These are phyloP conservation scores for Ophiognomonia clavigignenti-juglandacearum DNA, from an alignment of 2,329 filamentous ascomycete genomes.

Conservation along the genomic window DNA sequence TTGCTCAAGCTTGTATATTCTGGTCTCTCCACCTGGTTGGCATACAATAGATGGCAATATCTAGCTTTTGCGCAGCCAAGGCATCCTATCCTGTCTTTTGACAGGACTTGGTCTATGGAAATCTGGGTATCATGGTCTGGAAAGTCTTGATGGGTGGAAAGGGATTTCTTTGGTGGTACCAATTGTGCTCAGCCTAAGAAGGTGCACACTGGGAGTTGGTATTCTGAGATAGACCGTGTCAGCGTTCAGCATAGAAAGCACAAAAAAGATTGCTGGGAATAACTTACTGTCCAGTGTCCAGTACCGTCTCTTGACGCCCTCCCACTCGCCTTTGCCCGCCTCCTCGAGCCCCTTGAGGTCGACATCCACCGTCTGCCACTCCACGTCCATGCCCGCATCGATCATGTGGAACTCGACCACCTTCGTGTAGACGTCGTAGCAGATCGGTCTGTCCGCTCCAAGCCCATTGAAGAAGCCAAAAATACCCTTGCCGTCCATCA, in stretches of 20 bases:
- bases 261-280: background rate
- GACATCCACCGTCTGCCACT: slow-evolving; percentile 76
- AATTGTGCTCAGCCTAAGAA: slow-evolving; percentile 59
- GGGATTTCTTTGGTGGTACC: background rate
- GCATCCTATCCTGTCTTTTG: background rate
- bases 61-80: background rate
- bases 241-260: slow-evolving; percentile 12
- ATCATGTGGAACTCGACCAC: slow-evolving; percentile 87
- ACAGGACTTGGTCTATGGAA: background rate
- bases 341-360: slow-evolving; percentile 60
- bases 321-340: slow-evolving; percentile 72
- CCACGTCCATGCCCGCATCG: slow-evolving; percentile 84
- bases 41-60: background rate
- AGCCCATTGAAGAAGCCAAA: slow-evolving; percentile 91
- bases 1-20: too few relatives aligned
- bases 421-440: slow-evolving; percentile 93
- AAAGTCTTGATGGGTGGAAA: background rate
- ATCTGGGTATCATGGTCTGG: background rate
- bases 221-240: slow-evolving; percentile 42
- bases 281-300: slow-evolving; percentile 74
- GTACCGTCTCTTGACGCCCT: slow-evolving; percentile 81
- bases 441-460: slow-evolving; percentile 85
- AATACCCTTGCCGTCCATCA: slow-evolving; percentile 67
- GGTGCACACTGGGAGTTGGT: slow-evolving; percentile 68
- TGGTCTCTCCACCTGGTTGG: background rate